Base-by-base conservation (phyloP, 1,284 basidiomycete species). In the Boletus sp. region DNA sequence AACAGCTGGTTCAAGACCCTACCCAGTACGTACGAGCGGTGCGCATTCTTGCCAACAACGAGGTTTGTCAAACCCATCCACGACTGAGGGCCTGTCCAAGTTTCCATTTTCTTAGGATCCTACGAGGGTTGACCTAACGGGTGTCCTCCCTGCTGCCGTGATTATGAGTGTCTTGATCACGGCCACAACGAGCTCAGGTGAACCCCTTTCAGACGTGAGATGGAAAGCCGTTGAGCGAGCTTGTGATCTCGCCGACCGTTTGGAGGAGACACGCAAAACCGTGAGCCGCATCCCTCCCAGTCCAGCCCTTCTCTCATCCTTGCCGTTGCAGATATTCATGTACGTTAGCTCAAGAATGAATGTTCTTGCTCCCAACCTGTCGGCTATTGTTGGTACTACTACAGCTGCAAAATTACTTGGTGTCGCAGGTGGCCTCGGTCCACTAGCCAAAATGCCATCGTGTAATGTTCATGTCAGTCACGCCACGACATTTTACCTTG, bases 321-420 rank as follows among this genome's bases (percentile, higher is more conserved):
- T 51, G 29, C 59, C 24, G 22, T 51, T 36, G 0, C 68, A 94
- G 86, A 99, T 99, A 66, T 95, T 99, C 77, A 88, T 92, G 79
- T 99, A 98, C 81, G 97, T 99, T 74, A 96, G 97, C 80, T 97
- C 94, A 69, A 86, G 97, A 74, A 99, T 99, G 93, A 92, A 93
- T 76, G 86, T 96, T 54, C 89, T 99, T 67, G 96, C 96, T 61
- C 97, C 97, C 64, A 99, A 99, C 75, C 86, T 99, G 71, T 96
- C 94, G 67, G 91, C 92, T 71, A 96, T 99, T 73, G 93, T 99
- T 74, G 96, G 97, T 71, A 98, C 96, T 55, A 93, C 92, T 62
- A 96, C 95, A 78, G 97, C 97, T 45, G 96, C 97, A 50, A 99
- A 99, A 80, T 79, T 99, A 50, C 87, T 99, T 47, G 97, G 97